phyloP scores from a whole-genome alignment of 1,284 basidiomycete genomes.

The Stygiomarasmius scandens region DNA sequence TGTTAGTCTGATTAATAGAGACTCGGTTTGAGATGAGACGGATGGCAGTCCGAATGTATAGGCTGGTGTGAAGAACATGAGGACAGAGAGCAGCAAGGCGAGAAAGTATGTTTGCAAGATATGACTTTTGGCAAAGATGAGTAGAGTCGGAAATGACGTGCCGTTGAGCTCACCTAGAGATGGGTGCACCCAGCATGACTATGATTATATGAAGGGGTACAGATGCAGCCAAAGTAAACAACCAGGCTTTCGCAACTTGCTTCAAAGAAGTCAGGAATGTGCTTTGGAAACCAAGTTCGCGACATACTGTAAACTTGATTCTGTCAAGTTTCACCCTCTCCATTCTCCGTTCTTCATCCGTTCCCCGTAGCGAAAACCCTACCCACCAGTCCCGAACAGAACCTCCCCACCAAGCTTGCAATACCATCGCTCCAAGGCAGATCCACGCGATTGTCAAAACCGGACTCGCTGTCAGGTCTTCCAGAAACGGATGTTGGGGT shows the following conservation, averaged over 20 bases:
- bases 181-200: conserved; percentile 78
- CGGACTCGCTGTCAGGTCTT: conserved; percentile 67
- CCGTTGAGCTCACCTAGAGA: conserved; percentile 49
- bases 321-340: conserved; percentile 44
- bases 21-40: conserved; percentile 41
- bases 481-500: conserved; percentile 68
- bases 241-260: conserved; percentile 52
- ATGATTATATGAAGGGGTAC: conserved; percentile 51
- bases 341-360: conserved; percentile 41
- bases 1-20: conserved; percentile 50
- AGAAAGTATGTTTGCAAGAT: conserved; percentile 66
- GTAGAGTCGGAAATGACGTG: conserved; percentile 8
- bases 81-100: conserved; percentile 66
- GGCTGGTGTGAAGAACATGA: conserved; percentile 69
- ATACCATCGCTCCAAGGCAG: conserved; percentile 54
- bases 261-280: conserved; percentile 22
- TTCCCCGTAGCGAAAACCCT: conserved; percentile 29
- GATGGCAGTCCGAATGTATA: conserved; percentile 73
- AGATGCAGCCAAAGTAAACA: conserved; percentile 56
- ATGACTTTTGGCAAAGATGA: conserved; percentile 40
- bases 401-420: conserved; percentile 77
- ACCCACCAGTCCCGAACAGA: conserved; percentile 63
- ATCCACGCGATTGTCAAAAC: conserved; percentile 63
- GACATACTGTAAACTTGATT: conserved; percentile 40
- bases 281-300: not conserved